Conservation (phyloP, 2,329 filamentous ascomycete species). For the Alternaria angustiovoidea region DNA sequence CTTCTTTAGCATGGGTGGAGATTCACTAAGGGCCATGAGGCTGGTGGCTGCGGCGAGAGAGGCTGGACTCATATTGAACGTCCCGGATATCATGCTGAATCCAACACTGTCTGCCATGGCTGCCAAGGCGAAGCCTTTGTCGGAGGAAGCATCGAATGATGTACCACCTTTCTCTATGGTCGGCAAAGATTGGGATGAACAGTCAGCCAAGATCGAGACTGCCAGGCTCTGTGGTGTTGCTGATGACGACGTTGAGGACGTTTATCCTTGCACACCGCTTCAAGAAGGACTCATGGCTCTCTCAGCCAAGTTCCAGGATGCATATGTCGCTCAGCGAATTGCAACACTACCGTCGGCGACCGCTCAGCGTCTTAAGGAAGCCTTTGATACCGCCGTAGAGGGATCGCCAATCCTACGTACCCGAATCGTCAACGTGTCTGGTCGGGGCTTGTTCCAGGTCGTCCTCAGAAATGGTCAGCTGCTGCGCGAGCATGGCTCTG, state of each 20-base stretch:
- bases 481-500: conserved; percentile 38
- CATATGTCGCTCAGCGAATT: conserved; percentile 52
- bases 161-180: conserved; percentile 47
- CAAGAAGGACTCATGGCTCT: conserved; percentile 54
- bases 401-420: conserved; percentile 52
- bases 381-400: conserved; percentile 48
- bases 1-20: conserved; percentile 60
- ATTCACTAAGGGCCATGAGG: conserved; percentile 63
- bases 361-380: conserved; percentile 42
- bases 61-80: conserved; percentile 60
- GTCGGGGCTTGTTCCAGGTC: conserved; percentile 51
- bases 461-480: conserved; percentile 44
- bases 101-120: conserved; percentile 59
- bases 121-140: conserved; percentile 36
- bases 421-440: conserved; percentile 48
- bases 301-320: conserved; percentile 47
- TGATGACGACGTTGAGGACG: conserved; percentile 44
- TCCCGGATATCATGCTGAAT: conserved; percentile 64
- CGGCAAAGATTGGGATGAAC: conserved; percentile 31
- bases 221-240: conserved; percentile 45
- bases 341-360: conserved; percentile 43
- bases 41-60: conserved; percentile 63
- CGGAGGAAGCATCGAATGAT: conserved; percentile 27
- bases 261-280: conserved; percentile 54
- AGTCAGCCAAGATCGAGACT: conserved; percentile 49